Percentiles rank a stretch among this genome's conserved stretches.
Conservation (phyloP, 345 rosid species). For the Eucalyptus curtisii region DNA sequence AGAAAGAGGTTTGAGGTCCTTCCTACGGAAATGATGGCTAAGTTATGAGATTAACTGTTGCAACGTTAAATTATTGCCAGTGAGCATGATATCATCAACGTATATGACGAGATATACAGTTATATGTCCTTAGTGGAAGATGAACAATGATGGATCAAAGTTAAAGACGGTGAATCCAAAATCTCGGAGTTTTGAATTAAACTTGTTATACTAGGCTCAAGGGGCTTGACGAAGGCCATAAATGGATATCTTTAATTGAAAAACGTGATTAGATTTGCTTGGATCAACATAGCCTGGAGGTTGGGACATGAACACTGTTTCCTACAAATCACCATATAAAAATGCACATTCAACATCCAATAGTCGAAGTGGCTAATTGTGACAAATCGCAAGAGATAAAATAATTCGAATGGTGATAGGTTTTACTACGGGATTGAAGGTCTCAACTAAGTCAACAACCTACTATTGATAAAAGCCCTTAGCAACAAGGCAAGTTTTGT, state of each 20-base stretch:
- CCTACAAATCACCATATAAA: not conserved
- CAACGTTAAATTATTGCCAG: not conserved
- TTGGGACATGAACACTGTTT: not conserved
- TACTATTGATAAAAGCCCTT: no score
- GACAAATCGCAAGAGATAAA: not conserved
- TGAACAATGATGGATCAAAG: not conserved
- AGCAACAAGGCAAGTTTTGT: no score
- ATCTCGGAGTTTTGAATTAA: not conserved
- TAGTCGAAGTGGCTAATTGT: not conserved
- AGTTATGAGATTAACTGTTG: not conserved
- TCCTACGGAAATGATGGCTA: not conserved
- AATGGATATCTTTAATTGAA: not conserved
- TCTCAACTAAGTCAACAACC: no score
- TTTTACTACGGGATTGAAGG: not conserved
- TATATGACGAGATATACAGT: not conserved
- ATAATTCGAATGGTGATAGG: not conserved
- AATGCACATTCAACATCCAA: not conserved
- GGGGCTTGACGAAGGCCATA: not conserved
- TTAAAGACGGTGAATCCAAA: not conserved
- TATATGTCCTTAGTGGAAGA: not conserved
- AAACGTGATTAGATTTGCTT: not conserved
- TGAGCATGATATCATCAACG: not conserved
- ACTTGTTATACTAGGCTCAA: not conserved
- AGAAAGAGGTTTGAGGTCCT: not conserved
- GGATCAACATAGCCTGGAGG: not conserved